phyloP scores from a whole-genome alignment of 2,329 filamentous ascomycete species.

The Fusarium newnesense region DNA sequence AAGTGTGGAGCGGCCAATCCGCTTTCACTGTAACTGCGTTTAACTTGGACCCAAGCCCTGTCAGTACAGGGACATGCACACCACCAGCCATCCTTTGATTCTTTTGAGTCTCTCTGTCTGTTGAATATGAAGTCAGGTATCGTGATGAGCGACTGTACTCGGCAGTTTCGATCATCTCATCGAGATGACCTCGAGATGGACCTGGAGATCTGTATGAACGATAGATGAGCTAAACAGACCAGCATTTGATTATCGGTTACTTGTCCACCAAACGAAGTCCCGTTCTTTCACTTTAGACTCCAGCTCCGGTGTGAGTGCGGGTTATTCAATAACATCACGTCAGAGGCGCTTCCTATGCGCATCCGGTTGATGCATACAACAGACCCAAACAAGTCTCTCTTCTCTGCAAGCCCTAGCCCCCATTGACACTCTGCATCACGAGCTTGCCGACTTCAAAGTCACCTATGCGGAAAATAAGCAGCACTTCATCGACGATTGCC shows the following conservation, averaged over 20 bases:
- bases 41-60: slow-evolving; percentile 35
- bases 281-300: background rate
- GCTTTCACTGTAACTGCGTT: slow-evolving; percentile 43
- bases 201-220: background rate
- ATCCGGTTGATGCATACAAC: slow-evolving; percentile 36
- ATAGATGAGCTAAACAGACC: background rate
- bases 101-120: background rate
- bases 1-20: slow-evolving; percentile 44
- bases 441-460: slow-evolving; percentile 14
- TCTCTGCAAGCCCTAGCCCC: slow-evolving; percentile 28
- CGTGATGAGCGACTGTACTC: background rate
- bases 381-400: background rate
- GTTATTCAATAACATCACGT: slow-evolving; percentile 19
- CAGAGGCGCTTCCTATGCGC: slow-evolving; percentile 32
- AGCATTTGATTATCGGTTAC: background rate
- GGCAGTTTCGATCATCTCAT: background rate
- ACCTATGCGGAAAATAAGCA: slow-evolving; percentile 20
- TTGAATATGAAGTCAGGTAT: background rate
- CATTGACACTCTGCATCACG: slow-evolving; percentile 33
- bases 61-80: slow-evolving; percentile 40
- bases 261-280: background rate
- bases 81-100: slow-evolving; percentile 16
- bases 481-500: slow-evolving; percentile 29
- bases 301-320: slow-evolving; percentile 9
- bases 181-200: background rate